Base-by-base conservation (phyloP, 2,329 filamentous ascomycete species). In the Pseudogymnoascus verrucosus region DNA sequence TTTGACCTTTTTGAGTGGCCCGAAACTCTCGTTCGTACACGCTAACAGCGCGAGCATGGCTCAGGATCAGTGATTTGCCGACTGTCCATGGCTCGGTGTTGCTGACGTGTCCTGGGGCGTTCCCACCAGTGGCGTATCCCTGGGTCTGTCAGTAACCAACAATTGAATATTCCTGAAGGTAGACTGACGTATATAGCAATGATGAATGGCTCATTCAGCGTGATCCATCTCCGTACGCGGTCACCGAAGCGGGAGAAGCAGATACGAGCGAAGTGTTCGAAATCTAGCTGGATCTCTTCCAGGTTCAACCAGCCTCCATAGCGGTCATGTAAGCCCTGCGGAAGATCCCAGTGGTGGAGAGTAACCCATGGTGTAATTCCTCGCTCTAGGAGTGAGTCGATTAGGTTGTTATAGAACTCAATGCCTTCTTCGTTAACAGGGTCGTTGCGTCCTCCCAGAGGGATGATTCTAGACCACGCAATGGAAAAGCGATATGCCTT, bases 381-480 rank as follows among this genome's bases (percentile, higher is more conserved):
- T 5, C 76, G 73, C 39, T 77, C 70, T 0, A 80, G 68, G 19
- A 75, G 73, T 11, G 74, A 75, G 31, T 79, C 71, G 54, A 82
- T 80, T 10, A 82, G 65, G 63, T 80, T 78, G 36, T 80, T 74
- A 64, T 82, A 82, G 64, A 82, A 80, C 2, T 74, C 70, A 14
- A 82, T 69, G 0, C 74, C 80, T 36, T 76, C 69, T 63, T 78
- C 71, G 62, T 82, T 82, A 64, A 82, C 72, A 0, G 78, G 77
- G 7, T 74, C 77, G 0, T 74, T 74, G 0, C 76, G 73, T 0
- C 74, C 65, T 2, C 76, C 78, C 62, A 82, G 82, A 0, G 80
- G 80, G 11, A 82, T 71, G 60, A 82, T 78, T 0, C 80, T 75
- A 1, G 76, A 72, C 80, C 79, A 82, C 0, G 79, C 73, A 47